Evolutionary conservation across 495 filamentous ascomycete species (phyloP), one percentile per base, ranked within the genome.

Genomic region (Penicillium odoratum): DNA sequence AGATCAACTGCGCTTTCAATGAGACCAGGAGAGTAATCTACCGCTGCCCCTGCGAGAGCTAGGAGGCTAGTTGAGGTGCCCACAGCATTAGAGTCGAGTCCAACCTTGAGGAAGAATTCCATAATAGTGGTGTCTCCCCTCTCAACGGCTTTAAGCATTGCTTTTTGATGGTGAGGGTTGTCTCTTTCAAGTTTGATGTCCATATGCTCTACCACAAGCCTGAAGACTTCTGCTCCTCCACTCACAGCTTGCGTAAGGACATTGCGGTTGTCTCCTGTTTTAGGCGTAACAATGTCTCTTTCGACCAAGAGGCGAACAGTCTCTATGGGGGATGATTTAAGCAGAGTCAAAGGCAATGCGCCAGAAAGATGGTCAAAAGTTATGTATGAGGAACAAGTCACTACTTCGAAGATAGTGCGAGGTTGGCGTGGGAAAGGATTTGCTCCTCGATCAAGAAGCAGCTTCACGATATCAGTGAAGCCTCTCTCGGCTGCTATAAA

Each of bases 371-470:
- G n/a, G n/a, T n/a, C n/a, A n/a, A n/a, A n/a, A n/a, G n/a, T n/a
- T n/a, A n/a, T n/a, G n/a, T n/a, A 18, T 31, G 26, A 18, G 3
- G 30, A 6, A 31, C 11, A 29, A 31, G 28, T 49, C 0, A 31
- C 15, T 34, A 31, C 11, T 13, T 31, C 30, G 9, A 49, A 49
- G 10, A 34, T 3, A 18, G 47, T 49, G 4, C 4, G 3, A 34
- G 28, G 28, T 6, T 49, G 47, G 16, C 30, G 28, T 6, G 47
- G 47, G 13, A 49, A 49, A 3, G 47, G 47, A 34, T 49, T 49
- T 34, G 47, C 47, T 49, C 47, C 47, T 34, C 47, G 47, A 11
- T 49, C 47, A n/a, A 49, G 47, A 31, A 49, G 28, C 29, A 49
- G 13, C n/a, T 33, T 31, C 13, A 49, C 4, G 6, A 49, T 49